Evolutionary conservation across 73 alveolate genomes (phyloP).

Genomic region (Urostyla sp.): DNA sequence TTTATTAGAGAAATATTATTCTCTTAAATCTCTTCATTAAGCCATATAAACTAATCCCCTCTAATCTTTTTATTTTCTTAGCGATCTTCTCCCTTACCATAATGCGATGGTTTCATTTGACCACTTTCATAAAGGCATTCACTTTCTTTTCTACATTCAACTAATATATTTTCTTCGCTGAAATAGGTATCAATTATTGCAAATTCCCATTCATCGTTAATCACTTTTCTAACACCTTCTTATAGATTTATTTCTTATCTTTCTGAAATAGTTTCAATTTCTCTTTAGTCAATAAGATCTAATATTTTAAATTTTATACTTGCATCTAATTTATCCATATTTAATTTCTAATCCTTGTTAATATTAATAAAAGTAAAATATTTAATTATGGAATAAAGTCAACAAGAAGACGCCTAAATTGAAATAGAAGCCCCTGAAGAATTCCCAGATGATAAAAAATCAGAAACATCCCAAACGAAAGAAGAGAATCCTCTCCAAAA

Average conservation of each 20-base stretch:
- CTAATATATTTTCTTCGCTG: not conserved
- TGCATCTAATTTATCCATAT: slow-evolving; percentile 31
- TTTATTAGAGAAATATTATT: not conserved
- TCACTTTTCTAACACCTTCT: not conserved
- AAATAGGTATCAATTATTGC: not conserved
- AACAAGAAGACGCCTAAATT: no score
- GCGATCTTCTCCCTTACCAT: slow-evolving; percentile 45
- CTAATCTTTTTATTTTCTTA: slow-evolving; percentile 52
- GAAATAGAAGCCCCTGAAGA: no score
- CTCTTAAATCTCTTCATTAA: not conserved
- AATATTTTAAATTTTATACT: slow-evolving; percentile 40
- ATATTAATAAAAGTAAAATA: no score
- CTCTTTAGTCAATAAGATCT: slow-evolving; percentile 43
- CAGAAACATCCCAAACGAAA: no score
- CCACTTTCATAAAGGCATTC: not conserved
- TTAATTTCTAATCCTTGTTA: no score
- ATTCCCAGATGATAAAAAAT: no score
- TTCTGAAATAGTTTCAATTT: not conserved
- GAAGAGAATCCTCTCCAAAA: no score
- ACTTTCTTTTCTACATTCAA: slow-evolving; percentile 12
- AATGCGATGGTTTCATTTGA: slow-evolving; percentile 22
- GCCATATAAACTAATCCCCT: slow-evolving; percentile 54
- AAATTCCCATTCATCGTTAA: not conserved
- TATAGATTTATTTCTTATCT: not conserved
- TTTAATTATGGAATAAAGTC: no score